These are phyloP conservation scores for Leccinum subtestaceum DNA, from an alignment of 768 basidiomycete genomes.

Conservation along the genomic window DNA sequence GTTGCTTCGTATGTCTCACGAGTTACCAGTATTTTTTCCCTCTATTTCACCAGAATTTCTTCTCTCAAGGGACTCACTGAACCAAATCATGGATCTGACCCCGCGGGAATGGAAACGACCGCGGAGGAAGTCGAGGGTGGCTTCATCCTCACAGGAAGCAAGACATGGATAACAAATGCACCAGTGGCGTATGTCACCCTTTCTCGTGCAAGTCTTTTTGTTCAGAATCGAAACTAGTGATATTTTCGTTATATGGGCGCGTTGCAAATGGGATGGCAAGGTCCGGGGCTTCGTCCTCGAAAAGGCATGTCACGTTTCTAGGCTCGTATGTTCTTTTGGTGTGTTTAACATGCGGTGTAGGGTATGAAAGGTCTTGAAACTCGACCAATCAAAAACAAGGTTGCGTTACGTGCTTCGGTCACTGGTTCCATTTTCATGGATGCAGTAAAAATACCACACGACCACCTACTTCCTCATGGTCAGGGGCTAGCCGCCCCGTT, in stretches of 20 bases:
- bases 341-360: constrained; percentile 37
- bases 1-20: constrained; percentile 76
- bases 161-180: constrained; percentile 97
- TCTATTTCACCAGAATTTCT: neutral
- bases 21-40: neutral
- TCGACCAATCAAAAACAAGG: constrained; percentile 88
- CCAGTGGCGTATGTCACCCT: constrained; percentile 70
- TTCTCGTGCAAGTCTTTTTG: constrained; percentile 4
- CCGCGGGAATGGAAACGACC: constrained; percentile 94
- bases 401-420: constrained; percentile 81
- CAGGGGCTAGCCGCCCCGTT: constrained; percentile 83
- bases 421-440: constrained; percentile 94
- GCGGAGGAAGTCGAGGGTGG: constrained; percentile 85
- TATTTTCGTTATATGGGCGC: constrained; percentile 91
- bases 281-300: constrained; percentile 89
- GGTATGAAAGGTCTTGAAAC: constrained; percentile 79
- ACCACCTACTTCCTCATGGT: constrained; percentile 73
- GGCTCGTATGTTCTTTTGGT: neutral
- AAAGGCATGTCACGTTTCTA: constrained; percentile 50
- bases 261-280: constrained; percentile 90
- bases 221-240: constrained; percentile 48
- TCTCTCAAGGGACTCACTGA: constrained; percentile 81
- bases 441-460: constrained; percentile 72
- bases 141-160: constrained; percentile 84
- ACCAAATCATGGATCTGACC: constrained; percentile 96